These are phyloP conservation scores for Cadophora gregata DNA, from an alignment of 2,329 filamentous ascomycete species.

Conservation along the genomic window DNA sequence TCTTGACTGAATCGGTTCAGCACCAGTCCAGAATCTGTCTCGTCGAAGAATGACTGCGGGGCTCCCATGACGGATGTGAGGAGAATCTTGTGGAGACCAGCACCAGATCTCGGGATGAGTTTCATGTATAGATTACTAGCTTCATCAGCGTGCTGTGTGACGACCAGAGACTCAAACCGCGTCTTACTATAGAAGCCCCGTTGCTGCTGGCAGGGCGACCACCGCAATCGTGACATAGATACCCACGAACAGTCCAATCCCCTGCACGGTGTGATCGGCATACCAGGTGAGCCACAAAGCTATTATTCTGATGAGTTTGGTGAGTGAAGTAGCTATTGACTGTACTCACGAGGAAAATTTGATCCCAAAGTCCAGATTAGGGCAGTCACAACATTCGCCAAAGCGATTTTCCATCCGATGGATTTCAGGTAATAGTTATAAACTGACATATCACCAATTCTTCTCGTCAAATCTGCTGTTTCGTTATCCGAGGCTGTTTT, in stretches of 20 bases:
- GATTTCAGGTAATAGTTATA: constrained; percentile 38
- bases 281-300: constrained; percentile 16
- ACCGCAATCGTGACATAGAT: constrained; percentile 4
- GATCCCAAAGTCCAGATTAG: constrained; percentile 3
- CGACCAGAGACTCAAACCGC: too few species aligned
- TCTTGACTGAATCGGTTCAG: constrained; percentile 40
- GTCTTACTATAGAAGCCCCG: constrained; percentile 4
- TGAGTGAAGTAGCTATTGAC: constrained; percentile 48
- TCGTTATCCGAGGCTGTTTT: background rate
- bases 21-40: constrained; percentile 9
- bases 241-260: background rate
- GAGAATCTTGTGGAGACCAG: background rate
- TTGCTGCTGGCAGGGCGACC: background rate
- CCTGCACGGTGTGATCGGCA: background rate
- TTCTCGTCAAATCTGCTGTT: constrained; percentile 2
- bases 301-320: constrained; percentile 22
- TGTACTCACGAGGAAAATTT: constrained; percentile 7
- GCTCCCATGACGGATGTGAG: constrained; percentile 1
- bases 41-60: constrained; percentile 4
- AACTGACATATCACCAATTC: constrained; percentile 35
- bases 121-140: constrained; percentile 38
- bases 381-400: constrained; percentile 37
- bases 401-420: constrained; percentile 25
- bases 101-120: constrained; percentile 4
- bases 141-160: background rate